Evolutionary conservation across 2,329 filamentous ascomycete genomes (phyloP).

Genomic region (Cercospora brassicicola): DNA sequence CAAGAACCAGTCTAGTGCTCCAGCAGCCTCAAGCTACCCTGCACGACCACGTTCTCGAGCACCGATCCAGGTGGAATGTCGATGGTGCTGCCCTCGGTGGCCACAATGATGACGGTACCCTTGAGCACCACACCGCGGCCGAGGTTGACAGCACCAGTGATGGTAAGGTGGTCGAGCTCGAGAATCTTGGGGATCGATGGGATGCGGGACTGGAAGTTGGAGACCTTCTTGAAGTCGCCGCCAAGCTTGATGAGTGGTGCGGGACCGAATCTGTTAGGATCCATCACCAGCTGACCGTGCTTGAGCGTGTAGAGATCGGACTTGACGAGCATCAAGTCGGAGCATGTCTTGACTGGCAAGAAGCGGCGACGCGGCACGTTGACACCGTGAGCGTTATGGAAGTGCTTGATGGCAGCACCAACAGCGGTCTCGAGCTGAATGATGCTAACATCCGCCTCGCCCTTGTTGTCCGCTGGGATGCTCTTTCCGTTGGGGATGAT

Average conservation of each 20-base stretch:
- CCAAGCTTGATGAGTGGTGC: constrained; percentile 98
- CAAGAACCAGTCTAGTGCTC: constrained; percentile 56
- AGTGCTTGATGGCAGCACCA: constrained; percentile 97
- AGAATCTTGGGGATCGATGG: constrained; percentile 86
- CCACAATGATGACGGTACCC: constrained; percentile 98
- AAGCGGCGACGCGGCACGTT: constrained; percentile 97
- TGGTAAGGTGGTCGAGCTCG: constrained; percentile 91
- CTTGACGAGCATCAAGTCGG: constrained; percentile 99
- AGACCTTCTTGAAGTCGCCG: constrained; percentile 99
- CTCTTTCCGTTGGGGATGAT: constrained; percentile 99
- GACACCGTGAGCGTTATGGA: constrained; percentile 97
- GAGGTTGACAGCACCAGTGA: constrained; percentile 95
- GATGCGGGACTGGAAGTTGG: constrained; percentile 88
- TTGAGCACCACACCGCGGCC: constrained; percentile 94
- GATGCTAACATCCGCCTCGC: constrained; percentile 95
- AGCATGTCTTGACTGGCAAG: constrained; percentile 99
- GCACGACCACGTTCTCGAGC: constrained; percentile 97
- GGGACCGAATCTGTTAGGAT: constrained; percentile 92
- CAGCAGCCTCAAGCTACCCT: constrained; percentile 81
- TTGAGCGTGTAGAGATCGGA: constrained; percentile 98
- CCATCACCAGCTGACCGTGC: constrained; percentile 97
- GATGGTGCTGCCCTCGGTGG: constrained; percentile 95
- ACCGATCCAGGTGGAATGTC: constrained; percentile 96
- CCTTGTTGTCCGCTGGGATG: constrained; percentile 98
- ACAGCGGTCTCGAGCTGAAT: constrained; percentile 98